phyloP scores from a whole-genome alignment of 2,329 filamentous ascomycete genomes.

The Cryphonectria naterciae region DNA sequence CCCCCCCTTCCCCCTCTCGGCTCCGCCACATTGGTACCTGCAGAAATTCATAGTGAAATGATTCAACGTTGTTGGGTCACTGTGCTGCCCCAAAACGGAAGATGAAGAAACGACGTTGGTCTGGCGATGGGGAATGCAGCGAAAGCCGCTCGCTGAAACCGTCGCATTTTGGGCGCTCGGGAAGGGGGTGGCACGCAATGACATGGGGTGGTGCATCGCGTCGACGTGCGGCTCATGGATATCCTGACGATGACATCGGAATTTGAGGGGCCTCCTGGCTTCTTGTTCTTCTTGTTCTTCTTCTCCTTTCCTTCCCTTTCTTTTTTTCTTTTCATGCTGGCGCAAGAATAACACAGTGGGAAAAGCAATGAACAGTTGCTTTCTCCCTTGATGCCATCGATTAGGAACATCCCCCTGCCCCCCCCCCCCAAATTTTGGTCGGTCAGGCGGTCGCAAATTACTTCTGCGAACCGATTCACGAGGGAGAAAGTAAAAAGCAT shows the following conservation, averaged over 20 bases:
- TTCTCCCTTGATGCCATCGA: neutral
- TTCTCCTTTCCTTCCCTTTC: neutral
- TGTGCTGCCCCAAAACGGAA: neutral
- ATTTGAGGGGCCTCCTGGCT: neutral
- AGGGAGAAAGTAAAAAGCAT: neutral
- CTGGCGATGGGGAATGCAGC: neutral
- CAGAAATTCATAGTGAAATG: neutral
- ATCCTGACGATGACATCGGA: neutral
- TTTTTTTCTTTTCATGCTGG: neutral
- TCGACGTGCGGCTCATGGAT: neutral
- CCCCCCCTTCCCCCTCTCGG: neutral
- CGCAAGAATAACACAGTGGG: neutral
- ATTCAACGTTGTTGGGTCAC: neutral
- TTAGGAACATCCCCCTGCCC: neutral
- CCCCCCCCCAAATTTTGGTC: neutral
- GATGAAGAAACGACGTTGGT: neutral
- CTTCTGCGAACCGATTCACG: neutral
- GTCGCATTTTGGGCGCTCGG: neutral
- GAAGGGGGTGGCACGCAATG: neutral
- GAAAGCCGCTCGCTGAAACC: neutral
- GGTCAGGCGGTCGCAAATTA: neutral
- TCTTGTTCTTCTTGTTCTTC: neutral
- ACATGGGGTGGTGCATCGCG: neutral
- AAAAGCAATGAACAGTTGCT: neutral
- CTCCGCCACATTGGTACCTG: neutral